A percentile compares a stretch with the other conserved stretches of the same genome.
Evolutionary conservation across 306 rosid genomes (phyloP).

Genomic region (Acacia crassicarpa): DNA sequence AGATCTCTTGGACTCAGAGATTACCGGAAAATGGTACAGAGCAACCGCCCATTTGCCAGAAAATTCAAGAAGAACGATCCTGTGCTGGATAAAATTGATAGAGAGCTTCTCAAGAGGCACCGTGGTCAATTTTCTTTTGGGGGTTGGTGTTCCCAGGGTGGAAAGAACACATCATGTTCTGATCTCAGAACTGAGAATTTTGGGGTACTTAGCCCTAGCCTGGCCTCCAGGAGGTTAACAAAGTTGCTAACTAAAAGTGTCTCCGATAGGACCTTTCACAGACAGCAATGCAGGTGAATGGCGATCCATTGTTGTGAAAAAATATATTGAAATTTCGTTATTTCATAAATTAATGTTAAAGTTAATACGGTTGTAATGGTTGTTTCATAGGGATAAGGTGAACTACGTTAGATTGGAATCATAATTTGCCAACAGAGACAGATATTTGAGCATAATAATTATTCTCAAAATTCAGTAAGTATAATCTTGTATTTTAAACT

Average conservation of each 20-base stretch:
- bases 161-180: slow-evolving; percentile 41
- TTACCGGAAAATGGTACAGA: slow-evolving; percentile 54
- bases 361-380: not conserved
- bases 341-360: not conserved
- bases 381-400: not conserved
- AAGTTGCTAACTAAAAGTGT: slow-evolving; percentile 48
- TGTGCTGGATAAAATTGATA: slow-evolving; percentile 72
- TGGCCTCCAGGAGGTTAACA: slow-evolving; percentile 67
- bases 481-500: not conserved
- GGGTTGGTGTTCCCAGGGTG: slow-evolving; percentile 73
- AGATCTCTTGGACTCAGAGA: slow-evolving; percentile 68
- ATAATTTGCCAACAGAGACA: not conserved
- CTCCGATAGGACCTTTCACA: slow-evolving; percentile 42
- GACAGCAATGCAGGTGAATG: slow-evolving; percentile 67
- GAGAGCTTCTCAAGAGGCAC: slow-evolving; percentile 61
- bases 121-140: slow-evolving; percentile 53
- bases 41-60: slow-evolving; percentile 83
- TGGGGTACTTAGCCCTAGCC: slow-evolving; percentile 70
- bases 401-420: not conserved
- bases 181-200: slow-evolving; percentile 45
- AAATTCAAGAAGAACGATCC: slow-evolving; percentile 72
- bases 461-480: not conserved
- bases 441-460: not conserved
- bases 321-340: not conserved
- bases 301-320: slow-evolving; percentile 12